Evolutionary conservation across 495 filamentous ascomycete species (phyloP).

Genomic region (Thermochaetoides thermophila): DNA sequence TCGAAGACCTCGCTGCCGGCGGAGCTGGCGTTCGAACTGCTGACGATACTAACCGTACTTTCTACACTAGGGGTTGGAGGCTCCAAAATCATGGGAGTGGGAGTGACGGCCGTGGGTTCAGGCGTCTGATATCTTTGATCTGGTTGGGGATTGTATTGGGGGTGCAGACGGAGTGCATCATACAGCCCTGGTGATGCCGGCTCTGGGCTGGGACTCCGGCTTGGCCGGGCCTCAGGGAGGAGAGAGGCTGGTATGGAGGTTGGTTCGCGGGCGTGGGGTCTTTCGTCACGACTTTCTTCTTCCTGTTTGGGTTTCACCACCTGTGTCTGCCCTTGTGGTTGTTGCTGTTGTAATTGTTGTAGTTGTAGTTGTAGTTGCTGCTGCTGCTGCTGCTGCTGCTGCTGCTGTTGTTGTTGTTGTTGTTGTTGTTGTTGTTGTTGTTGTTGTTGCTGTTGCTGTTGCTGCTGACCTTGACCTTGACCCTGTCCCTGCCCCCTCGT

Average conservation of each 20-base stretch:
- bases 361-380: conserved; percentile 1
- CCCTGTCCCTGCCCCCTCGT: conserved; percentile 1
- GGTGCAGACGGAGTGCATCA: not conserved
- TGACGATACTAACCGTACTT: no score
- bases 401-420: not conserved
- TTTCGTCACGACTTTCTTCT: not conserved
- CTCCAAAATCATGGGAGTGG: not conserved
- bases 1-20: not conserved
- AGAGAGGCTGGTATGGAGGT: conserved; percentile 7
- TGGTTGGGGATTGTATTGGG: not conserved
- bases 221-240: not conserved
- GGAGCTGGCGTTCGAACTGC: conserved; percentile 5
- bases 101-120: not conserved
- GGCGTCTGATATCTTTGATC: not conserved
- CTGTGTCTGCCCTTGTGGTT: not conserved
- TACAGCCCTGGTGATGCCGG: not conserved
- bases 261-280: conserved; percentile 1
- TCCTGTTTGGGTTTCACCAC: no score
- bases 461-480: not conserved
- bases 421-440: not conserved
- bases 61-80: conserved; percentile 8
- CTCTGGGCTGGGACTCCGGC: not conserved
- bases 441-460: not conserved
- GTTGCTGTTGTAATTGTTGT: not conserved
- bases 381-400: not conserved